A percentile compares a stretch with the other conserved stretches of the same genome.
These are phyloP conservation scores for Xylaria sp. DNA, from an alignment of 2,329 filamentous ascomycete genomes.

Conservation along the genomic window DNA sequence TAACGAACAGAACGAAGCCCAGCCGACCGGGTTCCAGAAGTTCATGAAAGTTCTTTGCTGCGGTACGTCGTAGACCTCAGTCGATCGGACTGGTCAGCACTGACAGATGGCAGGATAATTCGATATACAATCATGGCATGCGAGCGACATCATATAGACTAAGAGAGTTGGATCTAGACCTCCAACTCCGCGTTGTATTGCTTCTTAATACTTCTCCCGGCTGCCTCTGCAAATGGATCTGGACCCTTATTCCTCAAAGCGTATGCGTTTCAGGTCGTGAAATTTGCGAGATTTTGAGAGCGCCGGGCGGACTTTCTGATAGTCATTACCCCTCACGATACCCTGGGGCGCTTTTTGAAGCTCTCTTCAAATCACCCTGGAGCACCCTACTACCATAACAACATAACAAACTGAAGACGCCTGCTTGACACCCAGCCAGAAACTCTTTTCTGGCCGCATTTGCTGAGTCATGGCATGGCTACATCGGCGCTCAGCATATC, in stretches of 20 bases:
- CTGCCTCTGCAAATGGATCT: conserved; percentile 23
- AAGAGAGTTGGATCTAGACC: conserved; percentile 38
- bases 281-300: conserved; percentile 18
- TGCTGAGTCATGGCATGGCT: conserved; percentile 14
- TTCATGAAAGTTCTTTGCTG: conserved; percentile 93
- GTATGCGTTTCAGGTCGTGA: conserved; percentile 28
- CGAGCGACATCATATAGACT: conserved; percentile 41
- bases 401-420: conserved; percentile 16
- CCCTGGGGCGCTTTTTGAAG: background rate
- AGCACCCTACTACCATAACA: background rate
- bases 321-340: background rate
- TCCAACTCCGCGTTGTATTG: conserved; percentile 34
- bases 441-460: conserved; percentile 17
- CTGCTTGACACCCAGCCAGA: conserved; percentile 1
- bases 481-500: conserved; percentile 33
- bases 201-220: conserved; percentile 40
- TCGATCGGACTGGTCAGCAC: background rate
- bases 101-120: conserved; percentile 37
- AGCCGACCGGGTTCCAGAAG: conserved; percentile 86
- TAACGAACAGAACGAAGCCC: conserved; percentile 67
- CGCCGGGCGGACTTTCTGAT: background rate
- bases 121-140: conserved; percentile 31
- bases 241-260: conserved; percentile 28
- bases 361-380: conserved; percentile 9
- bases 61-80: conserved; percentile 58